These are phyloP conservation scores for Meyerozyma elateridarum DNA, from an alignment of 1,139 yeast genomes.

Conservation along the genomic window DNA sequence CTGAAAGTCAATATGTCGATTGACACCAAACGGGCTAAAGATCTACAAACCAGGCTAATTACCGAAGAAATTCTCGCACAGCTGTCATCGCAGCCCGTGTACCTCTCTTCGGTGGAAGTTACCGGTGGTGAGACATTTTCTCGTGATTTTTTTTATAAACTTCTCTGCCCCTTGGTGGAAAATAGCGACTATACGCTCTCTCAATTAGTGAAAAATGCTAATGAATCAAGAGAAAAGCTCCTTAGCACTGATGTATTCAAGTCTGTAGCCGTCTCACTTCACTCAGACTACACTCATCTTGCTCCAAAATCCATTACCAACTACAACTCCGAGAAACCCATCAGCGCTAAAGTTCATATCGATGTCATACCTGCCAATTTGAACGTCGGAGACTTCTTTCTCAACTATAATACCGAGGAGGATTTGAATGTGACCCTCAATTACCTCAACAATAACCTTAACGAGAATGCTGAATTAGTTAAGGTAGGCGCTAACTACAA, in stretches of 20 bases:
- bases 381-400: constrained; percentile 32
- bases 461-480: constrained; percentile 40
- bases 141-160: constrained; percentile 40
- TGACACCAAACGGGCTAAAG: constrained; percentile 8
- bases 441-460: constrained; percentile 41
- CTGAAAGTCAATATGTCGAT: no score
- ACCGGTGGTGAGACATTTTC: constrained; percentile 48
- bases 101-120: constrained; percentile 42
- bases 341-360: constrained; percentile 36
- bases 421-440: constrained; percentile 35
- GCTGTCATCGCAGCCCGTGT: constrained; percentile 39
- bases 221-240: constrained; percentile 24
- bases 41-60: constrained; percentile 25
- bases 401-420: constrained; percentile 38
- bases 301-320: constrained; percentile 20
- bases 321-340: constrained; percentile 33
- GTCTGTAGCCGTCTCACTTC: constrained; percentile 28
- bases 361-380: constrained; percentile 32
- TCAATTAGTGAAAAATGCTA: constrained; percentile 30
- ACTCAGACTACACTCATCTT: constrained; percentile 29
- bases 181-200: constrained; percentile 43
- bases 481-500: constrained; percentile 39
- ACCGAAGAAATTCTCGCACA: constrained; percentile 30
- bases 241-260: constrained; percentile 43
- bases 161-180: constrained; percentile 40